Evolutionary conservation across 192 early-diverging fungal species (phyloP).

Genomic region (Phycomyces blakesleeanus): DNA sequence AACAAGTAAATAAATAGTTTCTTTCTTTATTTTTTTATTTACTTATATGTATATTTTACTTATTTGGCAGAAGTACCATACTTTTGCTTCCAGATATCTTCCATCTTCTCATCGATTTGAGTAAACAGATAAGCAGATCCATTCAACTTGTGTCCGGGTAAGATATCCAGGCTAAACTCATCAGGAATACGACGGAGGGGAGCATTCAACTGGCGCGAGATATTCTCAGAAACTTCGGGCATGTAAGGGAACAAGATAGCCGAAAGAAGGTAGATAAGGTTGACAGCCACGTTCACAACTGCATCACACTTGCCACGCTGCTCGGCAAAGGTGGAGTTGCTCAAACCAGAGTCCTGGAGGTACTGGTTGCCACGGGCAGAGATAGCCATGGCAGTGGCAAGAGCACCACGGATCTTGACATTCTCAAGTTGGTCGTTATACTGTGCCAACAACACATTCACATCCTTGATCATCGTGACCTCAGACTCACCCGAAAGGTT

Average conservation of each 20-base stretch:
- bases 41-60: background rate
- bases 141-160: conserved; percentile 78
- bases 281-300: conserved; percentile 76
- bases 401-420: conserved; percentile 80
- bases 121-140: conserved; percentile 91
- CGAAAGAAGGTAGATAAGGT: conserved; percentile 88
- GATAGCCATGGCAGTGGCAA: conserved; percentile 88
- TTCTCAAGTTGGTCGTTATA: conserved; percentile 79
- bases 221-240: conserved; percentile 78
- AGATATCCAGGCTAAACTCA: conserved; percentile 69
- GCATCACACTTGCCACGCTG: conserved; percentile 79
- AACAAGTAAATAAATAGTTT: background rate
- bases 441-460: conserved; percentile 69
- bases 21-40: conserved; percentile 1
- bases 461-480: conserved; percentile 71
- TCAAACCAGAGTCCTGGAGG: conserved; percentile 89
- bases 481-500: conserved; percentile 59
- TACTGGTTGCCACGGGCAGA: conserved; percentile 93
- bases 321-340: conserved; percentile 82
- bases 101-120: conserved; percentile 81
- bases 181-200: conserved; percentile 77
- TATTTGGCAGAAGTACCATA: conserved; percentile 63
- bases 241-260: conserved; percentile 89
- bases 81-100: conserved; percentile 69
- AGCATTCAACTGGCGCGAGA: conserved; percentile 81